Conservation (phyloP, 2,329 filamentous ascomycete species). For the Verticillium isaacii region DNA sequence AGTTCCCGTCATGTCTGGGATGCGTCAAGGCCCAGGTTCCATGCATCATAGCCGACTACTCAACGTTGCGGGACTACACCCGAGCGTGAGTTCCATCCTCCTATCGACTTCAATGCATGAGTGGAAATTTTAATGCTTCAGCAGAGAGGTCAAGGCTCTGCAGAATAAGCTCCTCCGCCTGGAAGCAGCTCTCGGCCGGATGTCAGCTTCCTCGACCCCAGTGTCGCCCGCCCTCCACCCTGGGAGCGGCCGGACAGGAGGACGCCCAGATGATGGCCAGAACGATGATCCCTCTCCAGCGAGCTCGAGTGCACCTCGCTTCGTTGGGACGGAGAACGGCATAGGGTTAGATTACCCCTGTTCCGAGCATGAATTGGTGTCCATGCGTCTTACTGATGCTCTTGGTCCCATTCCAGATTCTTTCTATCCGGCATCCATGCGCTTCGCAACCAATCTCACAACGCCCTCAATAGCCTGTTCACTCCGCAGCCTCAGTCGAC, state of each 20-base stretch:
- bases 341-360: too few species aligned
- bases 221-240: neutral
- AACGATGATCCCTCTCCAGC: too few species aligned
- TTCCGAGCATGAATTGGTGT: too few species aligned
- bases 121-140: too few species aligned
- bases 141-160: neutral
- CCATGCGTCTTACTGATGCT: neutral
- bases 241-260: neutral
- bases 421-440: too few species aligned
- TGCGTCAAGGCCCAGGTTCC: neutral
- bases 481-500: neutral
- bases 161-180: neutral
- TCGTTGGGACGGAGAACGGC: neutral
- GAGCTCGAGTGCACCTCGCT: neutral
- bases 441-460: too few species aligned
- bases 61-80: conserved; percentile 1
- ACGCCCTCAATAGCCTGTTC: neutral
- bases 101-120: too few species aligned
- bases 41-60: conserved; percentile 2
- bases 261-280: neutral
- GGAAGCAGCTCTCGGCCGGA: neutral
- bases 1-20: conserved; percentile 2
- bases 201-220: neutral
- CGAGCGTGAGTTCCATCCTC: neutral
- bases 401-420: too few species aligned